Percentiles rank a stretch among this genome's conserved stretches.
Conservation (phyloP, 331 rosid genomes). For the Malus hybrid region DNA sequence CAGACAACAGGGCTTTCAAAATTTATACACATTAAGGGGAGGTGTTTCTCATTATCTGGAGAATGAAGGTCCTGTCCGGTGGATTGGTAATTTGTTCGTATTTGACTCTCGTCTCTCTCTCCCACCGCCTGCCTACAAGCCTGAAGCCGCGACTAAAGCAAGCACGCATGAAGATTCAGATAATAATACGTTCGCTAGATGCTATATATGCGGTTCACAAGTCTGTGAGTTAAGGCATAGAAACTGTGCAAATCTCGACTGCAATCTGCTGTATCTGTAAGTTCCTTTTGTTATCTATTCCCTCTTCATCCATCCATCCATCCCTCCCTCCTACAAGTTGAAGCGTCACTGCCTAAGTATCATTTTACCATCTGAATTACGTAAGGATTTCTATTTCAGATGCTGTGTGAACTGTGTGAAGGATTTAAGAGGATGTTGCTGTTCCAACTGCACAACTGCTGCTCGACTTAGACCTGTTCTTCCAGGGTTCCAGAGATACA, state of each 20-base stretch:
- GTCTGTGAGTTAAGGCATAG: slow-evolving; percentile 78
- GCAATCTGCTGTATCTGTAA: slow-evolving; percentile 85
- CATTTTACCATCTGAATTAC: not conserved
- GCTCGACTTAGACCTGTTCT: slow-evolving; percentile 80
- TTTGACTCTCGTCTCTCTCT: slow-evolving; percentile 92
- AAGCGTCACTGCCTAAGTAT: not conserved
- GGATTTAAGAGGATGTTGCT: slow-evolving; percentile 72
- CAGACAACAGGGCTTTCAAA: slow-evolving; percentile 79
- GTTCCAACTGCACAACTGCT: slow-evolving; percentile 61
- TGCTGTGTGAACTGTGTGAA: slow-evolving; percentile 62
- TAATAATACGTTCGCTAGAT: slow-evolving; percentile 55
- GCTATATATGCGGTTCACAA: slow-evolving; percentile 54
- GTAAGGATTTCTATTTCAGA: slow-evolving; percentile 34
- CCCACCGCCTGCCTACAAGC: slow-evolving; percentile 55
- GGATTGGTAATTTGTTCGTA: slow-evolving; percentile 90
- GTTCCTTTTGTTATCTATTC: slow-evolving; percentile 20
- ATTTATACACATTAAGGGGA: slow-evolving; percentile 72
- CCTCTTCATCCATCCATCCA: not conserved
- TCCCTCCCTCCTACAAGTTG: not conserved
- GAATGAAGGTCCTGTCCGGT: slow-evolving; percentile 72
- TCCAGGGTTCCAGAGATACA: slow-evolving; percentile 52
- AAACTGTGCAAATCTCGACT: slow-evolving; percentile 91
- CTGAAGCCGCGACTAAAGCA: slow-evolving; percentile 33
- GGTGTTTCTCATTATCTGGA: slow-evolving; percentile 82
- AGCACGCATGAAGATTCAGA: slow-evolving; percentile 18